Evolutionary conservation across 805 yeast genomes (phyloP).

Genomic region (Kuraishia capsulata): DNA sequence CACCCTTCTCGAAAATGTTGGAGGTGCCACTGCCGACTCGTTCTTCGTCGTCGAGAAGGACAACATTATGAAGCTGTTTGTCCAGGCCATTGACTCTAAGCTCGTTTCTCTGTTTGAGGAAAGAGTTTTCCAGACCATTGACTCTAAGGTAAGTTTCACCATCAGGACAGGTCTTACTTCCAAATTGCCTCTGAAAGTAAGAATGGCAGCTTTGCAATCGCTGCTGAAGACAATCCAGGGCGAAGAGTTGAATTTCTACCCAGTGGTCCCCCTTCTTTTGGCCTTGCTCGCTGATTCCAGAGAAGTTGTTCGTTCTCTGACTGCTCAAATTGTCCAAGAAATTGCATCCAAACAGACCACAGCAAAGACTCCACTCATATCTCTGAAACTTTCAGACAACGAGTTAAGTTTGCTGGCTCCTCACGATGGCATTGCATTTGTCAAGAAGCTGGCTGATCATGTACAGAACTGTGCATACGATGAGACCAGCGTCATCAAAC

Average conservation of each 20-base stretch:
- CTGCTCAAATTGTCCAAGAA: slow-evolving; percentile 26
- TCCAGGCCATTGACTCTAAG: slow-evolving; percentile 29
- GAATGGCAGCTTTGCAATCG: slow-evolving; percentile 37
- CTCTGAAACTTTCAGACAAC: slow-evolving; percentile 30
- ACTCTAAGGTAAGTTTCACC: slow-evolving; percentile 46
- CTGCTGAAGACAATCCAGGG: slow-evolving; percentile 27
- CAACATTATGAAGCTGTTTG: slow-evolving; percentile 18
- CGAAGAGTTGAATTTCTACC: slow-evolving; percentile 29
- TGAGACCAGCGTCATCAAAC: neutral
- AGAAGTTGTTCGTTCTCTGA: slow-evolving; percentile 38
- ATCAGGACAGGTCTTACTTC: slow-evolving; percentile 48
- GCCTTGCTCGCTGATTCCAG: slow-evolving; percentile 44
- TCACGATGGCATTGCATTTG: slow-evolving; percentile 46
- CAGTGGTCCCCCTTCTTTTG: slow-evolving; percentile 49
- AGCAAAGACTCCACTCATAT: slow-evolving; percentile 30
- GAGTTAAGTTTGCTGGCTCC: slow-evolving; percentile 20
- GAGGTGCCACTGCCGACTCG: slow-evolving; percentile 16
- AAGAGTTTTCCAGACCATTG: slow-evolving; percentile 27
- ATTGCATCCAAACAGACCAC: slow-evolving; percentile 25
- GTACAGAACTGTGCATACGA: neutral
- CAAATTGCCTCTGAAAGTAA: slow-evolving; percentile 47
- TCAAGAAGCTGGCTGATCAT: slow-evolving; percentile 26
- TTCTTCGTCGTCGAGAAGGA: slow-evolving; percentile 8
- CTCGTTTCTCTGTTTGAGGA: slow-evolving; percentile 16
- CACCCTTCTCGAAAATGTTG: neutral